Percentiles rank a stretch among this genome's conserved stretches.
phyloP scores from a whole-genome alignment of 148 eudicot genomes.

The Polygonum aviculare region DNA sequence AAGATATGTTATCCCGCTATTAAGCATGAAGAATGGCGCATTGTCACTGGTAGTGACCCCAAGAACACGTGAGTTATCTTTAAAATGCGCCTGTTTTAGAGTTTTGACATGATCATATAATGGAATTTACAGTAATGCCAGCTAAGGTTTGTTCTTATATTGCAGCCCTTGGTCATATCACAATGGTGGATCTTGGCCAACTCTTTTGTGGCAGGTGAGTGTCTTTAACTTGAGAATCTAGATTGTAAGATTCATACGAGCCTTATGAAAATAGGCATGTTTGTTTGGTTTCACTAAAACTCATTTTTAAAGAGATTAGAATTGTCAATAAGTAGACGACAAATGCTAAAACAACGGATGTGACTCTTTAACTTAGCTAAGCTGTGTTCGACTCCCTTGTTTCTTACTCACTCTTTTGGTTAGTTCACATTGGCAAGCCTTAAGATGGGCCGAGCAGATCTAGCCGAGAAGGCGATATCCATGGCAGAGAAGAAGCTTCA shows the following conservation, averaged over 20 bases:
- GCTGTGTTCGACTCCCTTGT: neutral
- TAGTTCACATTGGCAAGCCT: conserved; percentile 96
- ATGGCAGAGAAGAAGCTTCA: conserved; percentile 61
- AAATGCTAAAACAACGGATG: no score
- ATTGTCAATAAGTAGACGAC: no score
- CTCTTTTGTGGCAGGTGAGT: conserved; percentile 88
- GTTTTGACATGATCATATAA: neutral
- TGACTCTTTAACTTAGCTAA: no score
- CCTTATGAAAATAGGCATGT: neutral
- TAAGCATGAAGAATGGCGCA: conserved; percentile 86
- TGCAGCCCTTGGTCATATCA: conserved; percentile 97
- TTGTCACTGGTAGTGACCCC: conserved; percentile 92
- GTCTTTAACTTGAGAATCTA: neutral
- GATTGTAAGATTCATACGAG: no score
- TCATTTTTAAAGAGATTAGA: no score
- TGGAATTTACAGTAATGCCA: neutral
- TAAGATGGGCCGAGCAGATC: conserved; percentile 77
- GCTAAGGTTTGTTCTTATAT: neutral
- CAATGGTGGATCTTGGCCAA: conserved; percentile 98
- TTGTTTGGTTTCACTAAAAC: neutral
- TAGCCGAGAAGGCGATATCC: conserved; percentile 66
- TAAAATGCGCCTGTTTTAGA: neutral
- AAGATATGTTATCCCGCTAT: conserved; percentile 90
- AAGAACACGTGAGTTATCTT: conserved; percentile 74
- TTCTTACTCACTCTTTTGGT: conserved; percentile 6